These are phyloP conservation scores for Vigna mungo DNA, from an alignment of 306 rosid genomes.

Conservation along the genomic window DNA sequence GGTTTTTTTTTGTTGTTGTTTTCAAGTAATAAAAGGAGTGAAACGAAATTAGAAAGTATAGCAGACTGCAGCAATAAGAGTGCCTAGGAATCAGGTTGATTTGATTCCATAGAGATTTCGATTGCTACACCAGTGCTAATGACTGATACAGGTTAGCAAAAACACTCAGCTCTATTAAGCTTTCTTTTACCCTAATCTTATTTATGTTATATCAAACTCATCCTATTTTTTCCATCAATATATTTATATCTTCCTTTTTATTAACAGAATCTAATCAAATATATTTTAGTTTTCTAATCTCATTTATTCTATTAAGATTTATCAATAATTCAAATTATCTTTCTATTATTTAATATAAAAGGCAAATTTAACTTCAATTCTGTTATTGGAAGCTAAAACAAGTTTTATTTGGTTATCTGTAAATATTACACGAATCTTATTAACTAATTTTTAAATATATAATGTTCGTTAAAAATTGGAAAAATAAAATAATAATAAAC, in stretches of 20 bases:
- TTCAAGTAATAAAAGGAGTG: neutral
- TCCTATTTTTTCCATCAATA: too few relatives aligned
- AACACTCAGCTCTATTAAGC: neutral
- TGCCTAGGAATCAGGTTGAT: slow-evolving; percentile 37
- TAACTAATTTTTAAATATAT: too few relatives aligned
- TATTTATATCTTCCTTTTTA: neutral
- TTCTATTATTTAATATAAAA: too few relatives aligned
- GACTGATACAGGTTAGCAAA: neutral
- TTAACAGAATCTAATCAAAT: neutral
- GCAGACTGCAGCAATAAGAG: too few relatives aligned
- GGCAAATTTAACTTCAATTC: too few relatives aligned
- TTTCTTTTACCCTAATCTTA: neutral
- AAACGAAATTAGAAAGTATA: slow-evolving; percentile 16
- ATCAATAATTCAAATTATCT: too few relatives aligned
- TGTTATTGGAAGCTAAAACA: too few relatives aligned
- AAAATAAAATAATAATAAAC: too few relatives aligned
- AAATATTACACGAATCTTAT: too few relatives aligned
- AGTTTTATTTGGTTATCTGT: too few relatives aligned
- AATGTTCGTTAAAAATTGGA: too few relatives aligned
- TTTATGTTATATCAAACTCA: neutral
- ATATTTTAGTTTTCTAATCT: too few relatives aligned
- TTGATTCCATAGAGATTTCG: slow-evolving; percentile 37
- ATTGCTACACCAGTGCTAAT: neutral
- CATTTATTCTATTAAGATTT: neutral
- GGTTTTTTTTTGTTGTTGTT: neutral